phyloP scores from a whole-genome alignment of 1,139 yeast genomes.

The Suhomyces terraborum region DNA sequence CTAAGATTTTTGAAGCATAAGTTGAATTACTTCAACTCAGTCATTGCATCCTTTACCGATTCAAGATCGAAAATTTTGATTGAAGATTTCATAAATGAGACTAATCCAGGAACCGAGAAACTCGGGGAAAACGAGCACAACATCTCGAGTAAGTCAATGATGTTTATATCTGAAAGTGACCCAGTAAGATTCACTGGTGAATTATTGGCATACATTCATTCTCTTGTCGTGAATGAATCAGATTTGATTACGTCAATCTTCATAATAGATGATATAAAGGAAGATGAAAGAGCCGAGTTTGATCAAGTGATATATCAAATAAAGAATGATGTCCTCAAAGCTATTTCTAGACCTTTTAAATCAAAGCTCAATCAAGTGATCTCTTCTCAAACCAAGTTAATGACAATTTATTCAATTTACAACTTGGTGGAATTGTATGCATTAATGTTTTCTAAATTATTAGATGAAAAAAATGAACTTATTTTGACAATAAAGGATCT shows the following conservation, averaged over 20 bases:
- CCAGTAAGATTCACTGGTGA: slow-evolving; percentile 85
- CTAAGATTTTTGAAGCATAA: slow-evolving; percentile 33
- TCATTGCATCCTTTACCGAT: slow-evolving; percentile 48
- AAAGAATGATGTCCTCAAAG: slow-evolving; percentile 46
- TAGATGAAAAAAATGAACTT: slow-evolving; percentile 24
- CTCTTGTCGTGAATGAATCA: slow-evolving; percentile 84
- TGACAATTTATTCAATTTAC: slow-evolving; percentile 57
- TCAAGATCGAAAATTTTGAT: slow-evolving; percentile 57
- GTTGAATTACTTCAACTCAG: slow-evolving; percentile 55
- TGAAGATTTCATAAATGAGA: slow-evolving; percentile 52
- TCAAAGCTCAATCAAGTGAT: slow-evolving; percentile 67
- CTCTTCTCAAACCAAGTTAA: slow-evolving; percentile 61
- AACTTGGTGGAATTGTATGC: slow-evolving; percentile 67
- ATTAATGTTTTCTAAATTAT: slow-evolving; percentile 63
- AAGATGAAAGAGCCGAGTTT: slow-evolving; percentile 20
- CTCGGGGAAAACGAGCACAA: neutral
- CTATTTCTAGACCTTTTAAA: slow-evolving; percentile 48
- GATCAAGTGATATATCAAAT: slow-evolving; percentile 34
- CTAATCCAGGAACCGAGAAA: slow-evolving; percentile 4
- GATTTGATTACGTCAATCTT: slow-evolving; percentile 63
- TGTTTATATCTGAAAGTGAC: slow-evolving; percentile 73
- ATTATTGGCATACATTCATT: slow-evolving; percentile 84
- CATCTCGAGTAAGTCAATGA: slow-evolving; percentile 29
- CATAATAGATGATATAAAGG: slow-evolving; percentile 23
- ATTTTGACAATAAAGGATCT: slow-evolving; percentile 29